Conservation (phyloP, 192 early-diverging fungal species). For the Coemansia aciculifera region DNA sequence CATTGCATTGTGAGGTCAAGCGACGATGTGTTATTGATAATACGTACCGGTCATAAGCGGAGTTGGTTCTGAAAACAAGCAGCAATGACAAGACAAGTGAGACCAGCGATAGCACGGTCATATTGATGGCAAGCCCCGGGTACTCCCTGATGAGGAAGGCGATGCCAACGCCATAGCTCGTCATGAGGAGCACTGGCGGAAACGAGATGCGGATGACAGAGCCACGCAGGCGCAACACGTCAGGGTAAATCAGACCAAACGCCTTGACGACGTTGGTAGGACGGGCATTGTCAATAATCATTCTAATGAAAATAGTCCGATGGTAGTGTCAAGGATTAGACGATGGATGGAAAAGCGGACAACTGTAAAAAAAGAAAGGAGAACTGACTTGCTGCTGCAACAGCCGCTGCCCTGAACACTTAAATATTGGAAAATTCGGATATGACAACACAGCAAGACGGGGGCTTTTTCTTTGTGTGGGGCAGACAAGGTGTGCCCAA, state of each 20-base stretch:
- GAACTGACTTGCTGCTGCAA: background rate
- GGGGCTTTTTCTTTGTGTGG: background rate
- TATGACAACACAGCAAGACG: background rate
- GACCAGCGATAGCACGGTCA: constrained; percentile 51
- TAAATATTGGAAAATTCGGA: background rate
- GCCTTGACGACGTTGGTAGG: constrained; percentile 38
- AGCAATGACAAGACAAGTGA: constrained; percentile 57
- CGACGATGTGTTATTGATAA: background rate
- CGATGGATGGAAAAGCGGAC: constrained; percentile 2
- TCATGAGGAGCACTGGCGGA: constrained; percentile 38
- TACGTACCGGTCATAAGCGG: constrained; percentile 71
- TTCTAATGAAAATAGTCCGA: background rate
- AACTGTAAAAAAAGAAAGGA: background rate
- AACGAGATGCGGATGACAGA: constrained; percentile 54
- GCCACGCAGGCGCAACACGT: constrained; percentile 45
- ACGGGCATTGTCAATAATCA: constrained; percentile 41
- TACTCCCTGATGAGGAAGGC: constrained; percentile 42
- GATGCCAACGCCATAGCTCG: constrained; percentile 52
- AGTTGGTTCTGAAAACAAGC: constrained; percentile 59
- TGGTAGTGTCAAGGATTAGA: too few relatives aligned
- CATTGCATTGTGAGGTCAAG: background rate
- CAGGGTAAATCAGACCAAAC: constrained; percentile 40
- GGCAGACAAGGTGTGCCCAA: background rate
- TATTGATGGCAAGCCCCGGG: constrained; percentile 31
- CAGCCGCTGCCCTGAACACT: background rate